These are phyloP conservation scores for Apiospora marii DNA, from an alignment of 2,329 filamentous ascomycete genomes.

Conservation along the genomic window DNA sequence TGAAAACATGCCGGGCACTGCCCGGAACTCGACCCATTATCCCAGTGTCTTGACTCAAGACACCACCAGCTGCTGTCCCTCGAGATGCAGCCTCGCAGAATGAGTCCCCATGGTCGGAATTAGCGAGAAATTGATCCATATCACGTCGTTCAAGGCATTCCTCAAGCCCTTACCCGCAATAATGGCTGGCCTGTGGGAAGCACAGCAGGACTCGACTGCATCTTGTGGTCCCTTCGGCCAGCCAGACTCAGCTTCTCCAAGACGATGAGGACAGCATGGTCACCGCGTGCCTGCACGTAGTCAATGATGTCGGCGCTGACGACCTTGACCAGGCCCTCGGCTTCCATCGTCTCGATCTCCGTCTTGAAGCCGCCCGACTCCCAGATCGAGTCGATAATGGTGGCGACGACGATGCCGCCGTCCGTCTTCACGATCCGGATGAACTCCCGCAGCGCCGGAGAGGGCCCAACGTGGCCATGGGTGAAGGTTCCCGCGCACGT, in stretches of 20 bases:
- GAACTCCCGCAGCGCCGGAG: constrained; percentile 55
- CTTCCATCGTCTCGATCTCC: constrained; percentile 48
- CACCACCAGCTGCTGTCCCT: not conserved
- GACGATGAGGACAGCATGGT: constrained; percentile 3
- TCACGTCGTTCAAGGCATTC: too few relatives aligned
- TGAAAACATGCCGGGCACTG: not conserved
- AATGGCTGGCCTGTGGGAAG: not conserved
- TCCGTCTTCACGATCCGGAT: constrained; percentile 54
- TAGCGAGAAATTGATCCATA: not conserved
- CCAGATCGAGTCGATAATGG: constrained; percentile 60
- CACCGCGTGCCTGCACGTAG: constrained; percentile 1
- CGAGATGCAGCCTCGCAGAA: not conserved
- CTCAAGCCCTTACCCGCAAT: constrained; percentile 10
- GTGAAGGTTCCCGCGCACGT: constrained; percentile 64
- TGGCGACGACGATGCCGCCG: constrained; percentile 57
- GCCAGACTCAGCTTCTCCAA: not conserved
- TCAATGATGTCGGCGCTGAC: constrained; percentile 11
- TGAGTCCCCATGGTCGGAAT: not conserved
- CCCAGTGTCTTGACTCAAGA: not conserved
- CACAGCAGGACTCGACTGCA: not conserved
- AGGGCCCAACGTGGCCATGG: constrained; percentile 61
- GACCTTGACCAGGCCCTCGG: constrained; percentile 31
- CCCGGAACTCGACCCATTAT: not conserved
- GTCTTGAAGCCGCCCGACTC: constrained; percentile 54
- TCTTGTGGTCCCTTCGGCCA: not conserved